phyloP scores from a whole-genome alignment of 1,284 basidiomycete genomes.

The Schizopora paradoxa region DNA sequence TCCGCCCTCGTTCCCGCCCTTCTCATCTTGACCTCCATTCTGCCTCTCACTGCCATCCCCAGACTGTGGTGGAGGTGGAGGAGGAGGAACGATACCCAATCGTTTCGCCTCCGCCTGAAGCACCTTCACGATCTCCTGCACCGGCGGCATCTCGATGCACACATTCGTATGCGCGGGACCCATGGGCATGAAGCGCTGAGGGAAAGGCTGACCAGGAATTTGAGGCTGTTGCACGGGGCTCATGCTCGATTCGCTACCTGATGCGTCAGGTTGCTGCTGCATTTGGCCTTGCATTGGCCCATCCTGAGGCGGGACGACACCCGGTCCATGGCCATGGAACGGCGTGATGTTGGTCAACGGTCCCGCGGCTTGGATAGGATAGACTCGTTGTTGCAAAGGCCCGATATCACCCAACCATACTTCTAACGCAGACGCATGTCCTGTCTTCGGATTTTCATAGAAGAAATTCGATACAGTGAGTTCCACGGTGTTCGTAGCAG shows the following conservation, averaged over 20 bases:
- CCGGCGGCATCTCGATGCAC: conserved; percentile 70
- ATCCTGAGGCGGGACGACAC: conserved; percentile 14
- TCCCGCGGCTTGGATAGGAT: conserved; percentile 61
- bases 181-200: conserved; percentile 44
- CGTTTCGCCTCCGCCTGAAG: conserved; percentile 58
- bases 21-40: conserved; percentile 21
- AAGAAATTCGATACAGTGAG: conserved; percentile 83
- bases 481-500: conserved; percentile 68
- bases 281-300: background rate
- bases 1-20: conserved; percentile 20
- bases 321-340: conserved; percentile 29
- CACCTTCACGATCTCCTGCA: conserved; percentile 66
- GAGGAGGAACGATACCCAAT: no score
- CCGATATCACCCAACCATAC: conserved; percentile 88
- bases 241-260: conserved; percentile 16
- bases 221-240: conserved; percentile 24
- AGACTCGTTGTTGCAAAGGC: conserved; percentile 68
- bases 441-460: conserved; percentile 64
- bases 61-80: no score
- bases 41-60: no score
- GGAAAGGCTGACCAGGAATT: no score
- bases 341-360: conserved; percentile 56
- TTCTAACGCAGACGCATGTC: conserved; percentile 65
- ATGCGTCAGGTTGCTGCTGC: background rate
- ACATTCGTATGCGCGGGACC: conserved; percentile 67